Conservation (phyloP, 495 filamentous ascomycete genomes). For the Pyrenula massariospora region DNA sequence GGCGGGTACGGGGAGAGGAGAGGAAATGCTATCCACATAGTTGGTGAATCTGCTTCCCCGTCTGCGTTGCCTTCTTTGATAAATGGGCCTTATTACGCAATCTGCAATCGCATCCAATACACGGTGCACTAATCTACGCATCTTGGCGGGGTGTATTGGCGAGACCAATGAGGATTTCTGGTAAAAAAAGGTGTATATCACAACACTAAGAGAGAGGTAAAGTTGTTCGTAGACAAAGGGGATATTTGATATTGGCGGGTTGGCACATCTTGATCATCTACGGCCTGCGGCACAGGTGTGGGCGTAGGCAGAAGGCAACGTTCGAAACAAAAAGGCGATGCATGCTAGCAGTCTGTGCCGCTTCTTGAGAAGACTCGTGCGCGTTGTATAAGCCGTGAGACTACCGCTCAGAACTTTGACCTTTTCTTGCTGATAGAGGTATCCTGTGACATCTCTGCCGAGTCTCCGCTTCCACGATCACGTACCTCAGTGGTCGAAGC, state of each 20-base stretch:
- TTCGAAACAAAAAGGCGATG: neutral
- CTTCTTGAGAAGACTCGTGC: neutral
- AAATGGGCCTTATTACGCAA: neutral
- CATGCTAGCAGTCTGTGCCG: neutral
- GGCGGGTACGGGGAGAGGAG: neutral
- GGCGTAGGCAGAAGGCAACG: no score
- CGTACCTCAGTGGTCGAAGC: neutral
- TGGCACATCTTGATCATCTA: neutral
- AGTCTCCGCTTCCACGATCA: neutral
- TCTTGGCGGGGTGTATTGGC: no score
- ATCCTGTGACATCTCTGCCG: neutral
- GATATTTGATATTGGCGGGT: neutral
- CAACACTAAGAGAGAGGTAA: neutral
- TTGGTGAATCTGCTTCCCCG: neutral
- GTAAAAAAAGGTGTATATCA: neutral
- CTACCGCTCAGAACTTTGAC: neutral
- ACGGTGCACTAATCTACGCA: neutral
- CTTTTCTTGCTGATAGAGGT: neutral
- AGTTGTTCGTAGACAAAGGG: neutral
- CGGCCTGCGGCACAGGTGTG: neutral
- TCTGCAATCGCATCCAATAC: neutral
- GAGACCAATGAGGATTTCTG: neutral
- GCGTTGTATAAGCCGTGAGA: neutral
- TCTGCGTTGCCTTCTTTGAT: neutral
- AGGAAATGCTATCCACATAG: neutral